phyloP scores from a whole-genome alignment of 2,329 filamentous ascomycete species.

The Sporothrix dimorphospora region DNA sequence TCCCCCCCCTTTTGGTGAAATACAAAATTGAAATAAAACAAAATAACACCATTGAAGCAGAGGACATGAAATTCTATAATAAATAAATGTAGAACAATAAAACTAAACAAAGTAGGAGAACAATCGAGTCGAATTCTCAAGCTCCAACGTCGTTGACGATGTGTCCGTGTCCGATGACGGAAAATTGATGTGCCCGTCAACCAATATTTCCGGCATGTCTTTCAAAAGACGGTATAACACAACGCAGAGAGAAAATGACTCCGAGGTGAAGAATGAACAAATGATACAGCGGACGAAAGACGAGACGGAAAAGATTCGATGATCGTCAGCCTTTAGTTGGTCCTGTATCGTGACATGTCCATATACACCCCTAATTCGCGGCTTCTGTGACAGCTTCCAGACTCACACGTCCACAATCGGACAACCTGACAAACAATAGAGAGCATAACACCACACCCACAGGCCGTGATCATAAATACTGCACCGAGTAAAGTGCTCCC shows the following conservation, averaged over 20 bases:
- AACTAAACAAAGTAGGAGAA: too few relatives aligned
- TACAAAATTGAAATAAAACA: background rate
- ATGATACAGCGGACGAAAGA: background rate
- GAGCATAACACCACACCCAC: background rate
- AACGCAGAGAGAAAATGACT: background rate
- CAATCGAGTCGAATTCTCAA: too few relatives aligned
- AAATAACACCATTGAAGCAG: background rate
- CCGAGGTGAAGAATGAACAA: background rate
- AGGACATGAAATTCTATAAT: too few relatives aligned
- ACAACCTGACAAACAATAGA: background rate
- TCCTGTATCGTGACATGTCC: background rate
- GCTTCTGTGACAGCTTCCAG: slow-evolving; percentile 4
- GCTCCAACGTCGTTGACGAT: too few relatives aligned
- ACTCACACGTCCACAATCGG: background rate
- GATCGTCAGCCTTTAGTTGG: background rate
- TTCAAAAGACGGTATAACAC: slow-evolving; percentile 2
- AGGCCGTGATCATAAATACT: slow-evolving; percentile 7
- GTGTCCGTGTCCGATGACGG: too few relatives aligned
- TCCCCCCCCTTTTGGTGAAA: too few relatives aligned
- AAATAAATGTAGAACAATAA: background rate
- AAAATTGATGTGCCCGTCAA: too few relatives aligned
- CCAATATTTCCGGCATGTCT: background rate
- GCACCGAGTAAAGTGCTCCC: slow-evolving; percentile 24
- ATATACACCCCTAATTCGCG: background rate
- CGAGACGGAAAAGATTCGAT: slow-evolving; percentile 8